These are phyloP conservation scores for Fusarium neocosmosporiellum DNA, from an alignment of 2,329 filamentous ascomycete species.

Conservation along the genomic window DNA sequence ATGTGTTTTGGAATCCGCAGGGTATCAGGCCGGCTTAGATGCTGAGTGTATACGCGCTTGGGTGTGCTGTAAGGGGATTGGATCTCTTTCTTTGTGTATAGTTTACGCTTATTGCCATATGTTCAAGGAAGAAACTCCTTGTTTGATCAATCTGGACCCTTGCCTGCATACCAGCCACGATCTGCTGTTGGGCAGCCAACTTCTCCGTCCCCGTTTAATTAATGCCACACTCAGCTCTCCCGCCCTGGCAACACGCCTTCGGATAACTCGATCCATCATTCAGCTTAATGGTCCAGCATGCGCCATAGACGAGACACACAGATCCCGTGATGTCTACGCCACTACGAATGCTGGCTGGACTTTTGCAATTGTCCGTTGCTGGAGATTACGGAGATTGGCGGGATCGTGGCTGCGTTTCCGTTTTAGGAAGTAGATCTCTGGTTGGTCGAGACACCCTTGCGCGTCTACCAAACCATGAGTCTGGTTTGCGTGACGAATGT, in stretches of 20 bases:
- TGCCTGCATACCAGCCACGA: neutral
- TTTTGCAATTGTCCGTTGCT: neutral
- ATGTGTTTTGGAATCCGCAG: conserved; percentile 56
- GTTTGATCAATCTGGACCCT: neutral
- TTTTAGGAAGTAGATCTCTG: neutral
- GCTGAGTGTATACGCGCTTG: neutral
- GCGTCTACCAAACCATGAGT: neutral
- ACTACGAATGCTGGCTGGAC: neutral
- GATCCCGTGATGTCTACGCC: neutral
- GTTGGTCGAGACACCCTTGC: neutral
- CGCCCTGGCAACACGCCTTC: neutral
- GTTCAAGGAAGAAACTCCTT: neutral
- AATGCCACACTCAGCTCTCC: neutral
- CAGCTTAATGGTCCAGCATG: neutral
- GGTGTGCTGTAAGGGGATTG: neutral
- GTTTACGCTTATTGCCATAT: neutral
- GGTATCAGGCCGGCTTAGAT: conserved; percentile 28
- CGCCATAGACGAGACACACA: neutral
- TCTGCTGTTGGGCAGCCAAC: neutral
- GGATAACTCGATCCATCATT: neutral
- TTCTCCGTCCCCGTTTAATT: neutral
- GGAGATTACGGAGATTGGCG: conserved; percentile 2
- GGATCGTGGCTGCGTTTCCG: neutral
- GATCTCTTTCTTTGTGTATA: conserved; percentile 10
- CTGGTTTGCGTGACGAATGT: neutral